Evolutionary conservation across 768 basidiomycete genomes (phyloP), one percentile per base, ranked within the genome.

Genomic region (Tylopilus sp.): DNA sequence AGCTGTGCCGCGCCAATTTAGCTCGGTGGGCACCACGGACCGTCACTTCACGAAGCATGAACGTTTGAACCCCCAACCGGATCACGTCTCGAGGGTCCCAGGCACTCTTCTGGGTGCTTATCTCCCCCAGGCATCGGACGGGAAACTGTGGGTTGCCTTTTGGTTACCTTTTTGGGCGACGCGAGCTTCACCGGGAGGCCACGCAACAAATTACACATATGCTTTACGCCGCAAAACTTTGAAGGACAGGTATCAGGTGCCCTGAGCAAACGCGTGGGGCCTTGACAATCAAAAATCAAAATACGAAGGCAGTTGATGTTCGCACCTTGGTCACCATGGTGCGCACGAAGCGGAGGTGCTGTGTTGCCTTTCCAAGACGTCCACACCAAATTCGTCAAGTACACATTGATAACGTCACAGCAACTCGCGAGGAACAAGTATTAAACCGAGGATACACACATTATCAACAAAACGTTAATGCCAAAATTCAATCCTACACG

Each of bases 401-500:
- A 42, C 6, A 22, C 36, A 53, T 56, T 52, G 38, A 25, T 43
- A 29, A 41, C 45, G 37, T 43, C 42, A 43, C 29, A 42, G 16
- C 3, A 42, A 42, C 14, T 25, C 40, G 24, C 24, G 24, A 42
- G n/a, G 42, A 30, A 46, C 37, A 21, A 37, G n/a, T 34, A 56
- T 47, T 59, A 53, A 42, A 28, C 38, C n/a, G 53, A 54, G 30
- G 21, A 41, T 53, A 59, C 56, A 42, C 13, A 54, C 30, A 46
- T 31, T 28, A 19, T 26, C 10, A 30, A 48, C 29, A 50, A 25
- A 30, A 40, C 47, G n/a, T 21, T 6, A 26, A 25, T 25, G 21
- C 41, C 40, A 41, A 54, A 29, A 24, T 46, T 74, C 55, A 73
- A 47, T 73, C 72, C 72, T 74, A 50, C 40, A 55, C 29, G 14